Base-by-base conservation (phyloP, 2,329 filamentous ascomycete species). In the Ascochyta rabiei region DNA sequence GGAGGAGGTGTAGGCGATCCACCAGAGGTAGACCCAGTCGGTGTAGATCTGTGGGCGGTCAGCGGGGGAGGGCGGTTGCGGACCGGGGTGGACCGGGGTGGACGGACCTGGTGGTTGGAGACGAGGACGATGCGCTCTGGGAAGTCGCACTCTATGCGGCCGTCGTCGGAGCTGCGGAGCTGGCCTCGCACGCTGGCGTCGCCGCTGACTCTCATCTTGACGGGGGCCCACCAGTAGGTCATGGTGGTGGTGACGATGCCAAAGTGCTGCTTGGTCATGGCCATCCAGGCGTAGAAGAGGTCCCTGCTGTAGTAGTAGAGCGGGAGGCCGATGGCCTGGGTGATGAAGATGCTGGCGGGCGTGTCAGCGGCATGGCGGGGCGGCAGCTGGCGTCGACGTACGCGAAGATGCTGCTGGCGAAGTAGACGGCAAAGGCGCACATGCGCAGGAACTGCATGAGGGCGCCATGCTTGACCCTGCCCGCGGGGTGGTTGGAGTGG, bases 11-110 rank as follows among this genome's bases (percentile, higher is more conserved):
- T 96, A 96, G 42, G 86, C 89, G 19, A 89, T 86, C 91, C 91
- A 96, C 91, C 91, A 96, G n/a, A 96, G 83, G 73, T 96, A 96
- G 18, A 96, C 76, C 91, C 91, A 96, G 76, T 96, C 91, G 9
- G 90, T 93, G 74, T 93, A 93, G 59, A 93, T 88, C 86, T 79
- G 53, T 3, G 3, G 6, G 48, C 71, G 31, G 70, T 66, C 38
- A 30, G 26, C 15, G 1, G 8, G 9, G 13, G 18, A 18, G 8
- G 8, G 26, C 3, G 12, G 28, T 30, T 10, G 28, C 1, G 9
- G 26, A 3, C 3, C 8, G 4, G 28, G 10, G 13, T 5, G 6
- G 10, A 12, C 28, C n/a, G n/a, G n/a, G n/a, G 10, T 24, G 19
- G 15, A 26, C 58, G 28, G 23, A 81, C 74, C 69, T 95, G 91